phyloP scores from a whole-genome alignment of 164 flowering plant genomes.

The Paratinospora sagittata region DNA sequence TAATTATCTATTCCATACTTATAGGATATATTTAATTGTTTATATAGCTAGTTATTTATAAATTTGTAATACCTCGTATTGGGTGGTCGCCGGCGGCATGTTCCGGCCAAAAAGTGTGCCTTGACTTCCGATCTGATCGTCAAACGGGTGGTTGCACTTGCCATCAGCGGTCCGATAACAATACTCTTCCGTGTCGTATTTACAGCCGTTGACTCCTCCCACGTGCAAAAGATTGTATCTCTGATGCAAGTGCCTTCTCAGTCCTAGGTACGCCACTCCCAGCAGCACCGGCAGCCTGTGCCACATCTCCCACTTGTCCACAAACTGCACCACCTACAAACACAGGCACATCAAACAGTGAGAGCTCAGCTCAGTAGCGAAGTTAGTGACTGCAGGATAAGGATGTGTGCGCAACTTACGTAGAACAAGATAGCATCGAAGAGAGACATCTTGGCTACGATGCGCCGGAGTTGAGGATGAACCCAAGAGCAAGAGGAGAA shows the following conservation, averaged over 20 bases:
- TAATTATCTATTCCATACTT: too few species aligned
- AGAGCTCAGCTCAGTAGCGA: neutral
- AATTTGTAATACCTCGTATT: conserved; percentile 15
- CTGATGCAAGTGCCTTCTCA: conserved; percentile 42
- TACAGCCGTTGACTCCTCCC: conserved; percentile 23
- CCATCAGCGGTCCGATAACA: conserved; percentile 42
- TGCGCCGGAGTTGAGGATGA: conserved; percentile 39
- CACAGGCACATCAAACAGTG: neutral
- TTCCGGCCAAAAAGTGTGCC: conserved; percentile 50
- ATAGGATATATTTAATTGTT: too few species aligned
- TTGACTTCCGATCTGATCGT: conserved; percentile 34
- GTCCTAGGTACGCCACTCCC: conserved; percentile 36
- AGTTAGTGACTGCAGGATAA: neutral
- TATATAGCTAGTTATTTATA: too few species aligned
- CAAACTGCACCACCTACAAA: conserved; percentile 30
- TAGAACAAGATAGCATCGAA: conserved; percentile 38
- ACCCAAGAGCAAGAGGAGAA: conserved; percentile 9
- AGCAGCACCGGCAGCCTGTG: conserved; percentile 41
- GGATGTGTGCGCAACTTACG: conserved; percentile 18
- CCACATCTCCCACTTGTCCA: conserved; percentile 41
- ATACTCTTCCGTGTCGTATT: conserved; percentile 22
- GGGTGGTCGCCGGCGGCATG: conserved; percentile 31
- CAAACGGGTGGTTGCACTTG: conserved; percentile 32
- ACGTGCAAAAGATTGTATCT: conserved; percentile 42
- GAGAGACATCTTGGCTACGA: conserved; percentile 37